phyloP scores from a whole-genome alignment of 257 asterid species.

The Schizonepeta tenuifolia region DNA sequence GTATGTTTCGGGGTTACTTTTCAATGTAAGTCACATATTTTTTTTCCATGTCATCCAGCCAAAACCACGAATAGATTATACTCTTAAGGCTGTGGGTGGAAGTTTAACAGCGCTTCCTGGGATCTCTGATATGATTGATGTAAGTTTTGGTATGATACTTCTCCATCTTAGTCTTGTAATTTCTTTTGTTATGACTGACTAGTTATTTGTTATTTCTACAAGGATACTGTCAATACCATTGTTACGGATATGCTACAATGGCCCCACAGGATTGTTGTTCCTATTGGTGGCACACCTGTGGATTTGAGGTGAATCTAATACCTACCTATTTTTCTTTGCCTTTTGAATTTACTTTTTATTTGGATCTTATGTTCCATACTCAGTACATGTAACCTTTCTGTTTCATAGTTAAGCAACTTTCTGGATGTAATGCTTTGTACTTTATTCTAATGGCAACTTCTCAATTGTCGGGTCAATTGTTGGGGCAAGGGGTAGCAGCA shows the following conservation, averaged over 20 bases:
- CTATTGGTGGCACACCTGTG: constrained; percentile 84
- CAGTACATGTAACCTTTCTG: background rate
- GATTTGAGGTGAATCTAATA: constrained; percentile 65
- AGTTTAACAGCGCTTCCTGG: constrained; percentile 98
- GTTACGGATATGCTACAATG: constrained; percentile 93
- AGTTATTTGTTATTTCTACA: constrained; percentile 28
- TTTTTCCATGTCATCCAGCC: constrained; percentile 63
- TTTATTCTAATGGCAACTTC: background rate
- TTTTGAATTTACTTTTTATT: constrained; percentile 14
- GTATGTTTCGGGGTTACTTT: background rate
- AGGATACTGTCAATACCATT: constrained; percentile 92
- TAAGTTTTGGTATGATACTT: constrained; percentile 43
- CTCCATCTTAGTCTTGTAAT: constrained; percentile 7
- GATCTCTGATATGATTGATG: constrained; percentile 95
- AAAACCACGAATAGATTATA: constrained; percentile 89
- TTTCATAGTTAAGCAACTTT: constrained; percentile 11
- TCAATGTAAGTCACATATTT: constrained; percentile 20
- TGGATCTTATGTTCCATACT: background rate
- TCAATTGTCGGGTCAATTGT: no score
- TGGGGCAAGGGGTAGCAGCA: background rate
- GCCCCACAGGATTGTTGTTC: constrained; percentile 99
- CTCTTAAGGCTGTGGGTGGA: constrained; percentile 95
- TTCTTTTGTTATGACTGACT: constrained; percentile 37
- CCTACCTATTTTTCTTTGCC: constrained; percentile 21
- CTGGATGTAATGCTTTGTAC: background rate